A percentile compares a stretch with the other conserved stretches of the same genome.
Conservation (phyloP, 2,329 filamentous ascomycete species). For the Penicillium nordicum region DNA sequence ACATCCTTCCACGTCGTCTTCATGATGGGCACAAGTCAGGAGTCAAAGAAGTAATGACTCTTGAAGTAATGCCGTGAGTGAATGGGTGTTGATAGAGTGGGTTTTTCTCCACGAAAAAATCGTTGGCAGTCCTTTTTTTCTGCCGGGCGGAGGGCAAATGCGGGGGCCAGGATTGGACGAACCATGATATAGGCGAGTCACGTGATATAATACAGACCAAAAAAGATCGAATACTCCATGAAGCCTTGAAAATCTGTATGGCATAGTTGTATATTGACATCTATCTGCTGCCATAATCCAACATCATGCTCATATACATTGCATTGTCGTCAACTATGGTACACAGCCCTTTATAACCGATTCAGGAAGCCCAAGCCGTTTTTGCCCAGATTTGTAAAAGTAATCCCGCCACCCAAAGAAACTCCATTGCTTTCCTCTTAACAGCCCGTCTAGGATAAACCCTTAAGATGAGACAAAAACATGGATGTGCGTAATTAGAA, state of each 20-base stretch:
- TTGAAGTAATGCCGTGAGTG: slow-evolving; percentile 19
- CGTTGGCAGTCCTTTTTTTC: slow-evolving; percentile 25
- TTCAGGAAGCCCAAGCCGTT: slow-evolving; percentile 10
- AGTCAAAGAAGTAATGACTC: slow-evolving; percentile 27
- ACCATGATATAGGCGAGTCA: slow-evolving; percentile 18
- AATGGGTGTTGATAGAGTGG: slow-evolving; percentile 24
- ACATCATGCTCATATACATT: slow-evolving; percentile 16
- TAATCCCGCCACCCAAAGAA: slow-evolving; percentile 25
- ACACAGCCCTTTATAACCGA: slow-evolving; percentile 18
- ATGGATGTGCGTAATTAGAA: slow-evolving; percentile 16
- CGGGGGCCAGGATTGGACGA: slow-evolving; percentile 22
- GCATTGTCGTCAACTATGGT: slow-evolving; percentile 22
- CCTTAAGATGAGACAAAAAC: slow-evolving; percentile 17
- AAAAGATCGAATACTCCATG: not conserved
- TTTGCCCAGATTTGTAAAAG: slow-evolving; percentile 14
- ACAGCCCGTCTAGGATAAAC: slow-evolving; percentile 19
- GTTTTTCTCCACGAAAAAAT: slow-evolving; percentile 28
- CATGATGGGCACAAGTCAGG: slow-evolving; percentile 44
- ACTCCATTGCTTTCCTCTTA: slow-evolving; percentile 36
- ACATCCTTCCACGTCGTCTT: slow-evolving; percentile 61
- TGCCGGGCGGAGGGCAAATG: slow-evolving; percentile 22
- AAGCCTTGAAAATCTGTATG: not conserved
- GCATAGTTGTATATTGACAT: not conserved
- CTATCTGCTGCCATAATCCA: not conserved
- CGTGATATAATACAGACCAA: not conserved